Conservation (phyloP, 345 rosid genomes). For the Eutrema yunnanense region DNA sequence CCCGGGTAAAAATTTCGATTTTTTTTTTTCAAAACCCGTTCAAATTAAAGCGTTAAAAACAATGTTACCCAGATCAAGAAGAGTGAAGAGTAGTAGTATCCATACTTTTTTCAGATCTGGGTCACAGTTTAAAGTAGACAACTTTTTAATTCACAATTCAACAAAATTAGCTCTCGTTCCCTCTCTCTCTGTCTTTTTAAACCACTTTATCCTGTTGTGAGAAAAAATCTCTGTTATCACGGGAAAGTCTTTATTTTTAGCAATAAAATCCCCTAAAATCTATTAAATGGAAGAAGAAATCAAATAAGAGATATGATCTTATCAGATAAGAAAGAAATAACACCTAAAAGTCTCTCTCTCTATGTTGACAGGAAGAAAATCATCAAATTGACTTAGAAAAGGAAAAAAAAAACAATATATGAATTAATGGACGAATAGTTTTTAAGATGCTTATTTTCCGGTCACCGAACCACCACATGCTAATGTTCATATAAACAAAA, state of each 20-base stretch:
- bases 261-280: neutral
- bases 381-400: conserved; percentile 1
- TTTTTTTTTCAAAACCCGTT: neutral
- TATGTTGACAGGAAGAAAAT: neutral
- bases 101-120: conserved; percentile 19
- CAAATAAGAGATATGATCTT: neutral
- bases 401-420: neutral
- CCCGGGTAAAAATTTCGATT: conserved; percentile 1
- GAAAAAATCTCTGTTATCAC: neutral
- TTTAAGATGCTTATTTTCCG: neutral
- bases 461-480: conserved; percentile 14
- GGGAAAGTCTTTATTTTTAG: neutral
- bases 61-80: conserved; percentile 14
- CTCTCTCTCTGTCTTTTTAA: neutral
- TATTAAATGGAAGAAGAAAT: conserved; percentile 15
- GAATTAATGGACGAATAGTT: neutral
- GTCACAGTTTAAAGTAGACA: conserved; percentile 21
- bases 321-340: neutral
- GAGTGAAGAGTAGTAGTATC: neutral
- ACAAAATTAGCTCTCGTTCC: neutral
- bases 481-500: neutral
- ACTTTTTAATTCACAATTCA: neutral
- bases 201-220: neutral
- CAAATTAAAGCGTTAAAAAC: conserved; percentile 22
- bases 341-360: neutral